phyloP scores from a whole-genome alignment of 306 rosid species.

The Begonia masoniana region DNA sequence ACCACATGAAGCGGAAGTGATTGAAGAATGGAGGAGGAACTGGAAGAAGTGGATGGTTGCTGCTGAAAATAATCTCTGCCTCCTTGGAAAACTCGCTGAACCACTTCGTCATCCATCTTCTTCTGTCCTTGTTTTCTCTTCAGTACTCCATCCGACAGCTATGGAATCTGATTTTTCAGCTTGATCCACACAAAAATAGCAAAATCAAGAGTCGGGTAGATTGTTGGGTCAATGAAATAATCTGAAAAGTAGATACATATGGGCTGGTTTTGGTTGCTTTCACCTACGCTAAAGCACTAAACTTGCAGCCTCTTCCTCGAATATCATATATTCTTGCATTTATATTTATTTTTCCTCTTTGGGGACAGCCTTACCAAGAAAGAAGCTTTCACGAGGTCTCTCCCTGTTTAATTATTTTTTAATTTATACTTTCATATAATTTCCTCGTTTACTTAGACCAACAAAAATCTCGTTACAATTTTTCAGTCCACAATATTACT shows the following conservation, averaged over 20 bases:
- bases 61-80: constrained; percentile 93
- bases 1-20: constrained; percentile 99
- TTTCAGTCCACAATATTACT: too few relatives aligned
- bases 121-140: neutral
- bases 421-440: neutral
- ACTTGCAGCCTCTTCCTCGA: neutral
- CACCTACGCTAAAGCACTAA: neutral
- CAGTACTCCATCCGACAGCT: neutral
- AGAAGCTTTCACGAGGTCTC: too few relatives aligned
- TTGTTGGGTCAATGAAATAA: neutral
- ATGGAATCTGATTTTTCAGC: neutral
- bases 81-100: constrained; percentile 95
- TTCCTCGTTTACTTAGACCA: too few relatives aligned
- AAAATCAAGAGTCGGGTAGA: neutral
- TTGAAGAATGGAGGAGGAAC: constrained; percentile 82
- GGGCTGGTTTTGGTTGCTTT: neutral
- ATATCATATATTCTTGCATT: neutral
- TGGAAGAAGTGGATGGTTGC: constrained; percentile 77
- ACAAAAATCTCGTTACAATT: too few relatives aligned
- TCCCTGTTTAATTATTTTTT: too few relatives aligned
- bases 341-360: neutral
- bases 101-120: constrained; percentile 76
- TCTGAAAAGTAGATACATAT: neutral
- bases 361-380: too few relatives aligned
- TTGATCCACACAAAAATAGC: neutral